These are phyloP conservation scores for Nakaseomyces delphensis DNA, from an alignment of 1,139 yeast genomes.

Conservation along the genomic window DNA sequence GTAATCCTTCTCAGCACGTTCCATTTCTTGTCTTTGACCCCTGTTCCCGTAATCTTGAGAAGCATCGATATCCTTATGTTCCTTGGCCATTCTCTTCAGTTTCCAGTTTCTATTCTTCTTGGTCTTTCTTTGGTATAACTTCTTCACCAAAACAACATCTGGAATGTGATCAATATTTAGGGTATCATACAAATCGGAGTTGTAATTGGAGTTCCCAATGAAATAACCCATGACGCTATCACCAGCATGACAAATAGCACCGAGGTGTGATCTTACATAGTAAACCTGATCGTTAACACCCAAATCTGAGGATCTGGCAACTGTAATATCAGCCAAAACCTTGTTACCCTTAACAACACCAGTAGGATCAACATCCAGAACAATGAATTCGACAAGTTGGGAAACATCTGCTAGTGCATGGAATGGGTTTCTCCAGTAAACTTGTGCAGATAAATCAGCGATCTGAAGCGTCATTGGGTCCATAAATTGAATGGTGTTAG, in stretches of 20 bases:
- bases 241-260: constrained; percentile 92
- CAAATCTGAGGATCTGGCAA: constrained; percentile 78
- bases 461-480: constrained; percentile 76
- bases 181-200: constrained; percentile 77
- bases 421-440: constrained; percentile 86
- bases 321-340: constrained; percentile 83
- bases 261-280: constrained; percentile 81
- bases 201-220: constrained; percentile 74
- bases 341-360: constrained; percentile 74
- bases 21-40: constrained; percentile 80
- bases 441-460: constrained; percentile 67
- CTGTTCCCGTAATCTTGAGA: constrained; percentile 54
- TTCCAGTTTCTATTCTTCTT: constrained; percentile 83
- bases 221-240: constrained; percentile 90
- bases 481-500: constrained; percentile 75
- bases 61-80: constrained; percentile 81
- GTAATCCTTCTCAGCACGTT: constrained; percentile 89
- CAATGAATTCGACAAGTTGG: constrained; percentile 79
- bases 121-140: constrained; percentile 73
- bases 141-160: constrained; percentile 91
- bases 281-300: constrained; percentile 76
- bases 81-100: constrained; percentile 96
- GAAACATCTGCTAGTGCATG: constrained; percentile 66
- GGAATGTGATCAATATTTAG: constrained; percentile 51
- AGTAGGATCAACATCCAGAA: constrained; percentile 88